Conservation (phyloP, 2,329 filamentous ascomycete species). For the Plectosphaerella cucumerina region DNA sequence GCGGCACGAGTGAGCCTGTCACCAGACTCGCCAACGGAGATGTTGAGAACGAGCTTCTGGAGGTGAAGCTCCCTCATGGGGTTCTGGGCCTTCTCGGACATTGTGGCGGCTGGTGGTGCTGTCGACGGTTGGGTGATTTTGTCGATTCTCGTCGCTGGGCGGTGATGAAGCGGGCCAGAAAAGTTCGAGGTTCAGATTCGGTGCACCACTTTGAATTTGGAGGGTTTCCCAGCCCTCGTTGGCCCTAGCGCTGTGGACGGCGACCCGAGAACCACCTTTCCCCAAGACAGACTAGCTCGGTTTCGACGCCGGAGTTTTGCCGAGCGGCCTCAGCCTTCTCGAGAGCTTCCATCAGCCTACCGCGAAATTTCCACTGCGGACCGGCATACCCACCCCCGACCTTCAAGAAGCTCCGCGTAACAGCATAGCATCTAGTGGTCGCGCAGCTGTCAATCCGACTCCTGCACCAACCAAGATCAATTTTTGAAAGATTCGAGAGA, state of each 20-base stretch:
- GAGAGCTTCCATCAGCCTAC: slow-evolving; percentile 31
- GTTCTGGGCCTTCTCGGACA: slow-evolving; percentile 84
- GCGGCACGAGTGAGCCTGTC: slow-evolving; percentile 99
- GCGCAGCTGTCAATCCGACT: slow-evolving; percentile 30
- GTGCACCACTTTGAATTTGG: slow-evolving; percentile 22
- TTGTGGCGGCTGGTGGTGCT: slow-evolving; percentile 27
- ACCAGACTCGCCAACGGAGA: slow-evolving; percentile 99
- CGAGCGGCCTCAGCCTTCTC: slow-evolving; percentile 25
- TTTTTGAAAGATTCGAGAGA: slow-evolving; percentile 37
- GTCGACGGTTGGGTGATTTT: slow-evolving; percentile 24
- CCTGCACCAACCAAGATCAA: slow-evolving; percentile 29
- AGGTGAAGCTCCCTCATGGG: slow-evolving; percentile 99
- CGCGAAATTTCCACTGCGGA: slow-evolving; percentile 31
- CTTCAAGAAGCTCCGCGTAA: slow-evolving; percentile 32
- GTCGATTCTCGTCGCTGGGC: slow-evolving; percentile 12
- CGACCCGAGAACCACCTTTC: slow-evolving; percentile 1
- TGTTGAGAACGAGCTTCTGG: slow-evolving; percentile 99
- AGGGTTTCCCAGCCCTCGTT: slow-evolving; percentile 36
- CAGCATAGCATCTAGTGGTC: slow-evolving; percentile 33
- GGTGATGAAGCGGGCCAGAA: slow-evolving; percentile 1
- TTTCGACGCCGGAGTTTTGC: slow-evolving; percentile 1
- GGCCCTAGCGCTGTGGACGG: slow-evolving; percentile 19
- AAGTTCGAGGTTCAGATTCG: slow-evolving; percentile 2
- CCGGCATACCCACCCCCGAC: slow-evolving; percentile 27
- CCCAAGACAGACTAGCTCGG: not conserved